These are phyloP conservation scores for Telopea speciosissima DNA, from an alignment of 177 flowering plant species.

Conservation along the genomic window DNA sequence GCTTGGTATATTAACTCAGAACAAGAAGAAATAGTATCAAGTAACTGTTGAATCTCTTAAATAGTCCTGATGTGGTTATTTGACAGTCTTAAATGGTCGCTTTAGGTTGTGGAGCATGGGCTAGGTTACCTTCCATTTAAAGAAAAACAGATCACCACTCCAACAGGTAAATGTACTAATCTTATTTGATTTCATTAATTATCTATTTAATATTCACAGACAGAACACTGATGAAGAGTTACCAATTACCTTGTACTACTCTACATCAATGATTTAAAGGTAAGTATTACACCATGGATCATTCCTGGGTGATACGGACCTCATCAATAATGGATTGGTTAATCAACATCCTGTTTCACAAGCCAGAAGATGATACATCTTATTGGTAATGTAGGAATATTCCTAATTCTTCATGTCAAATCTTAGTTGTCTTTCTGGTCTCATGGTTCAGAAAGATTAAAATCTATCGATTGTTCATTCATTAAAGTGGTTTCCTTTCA, in stretches of 20 bases:
- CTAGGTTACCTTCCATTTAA: constrained; percentile 76
- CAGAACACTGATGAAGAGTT: neutral
- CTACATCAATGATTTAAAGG: neutral
- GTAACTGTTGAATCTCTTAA: neutral
- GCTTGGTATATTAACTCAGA: constrained; percentile 39
- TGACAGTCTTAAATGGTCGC: neutral
- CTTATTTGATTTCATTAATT: neutral
- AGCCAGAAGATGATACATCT: no score
- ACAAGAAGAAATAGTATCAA: neutral
- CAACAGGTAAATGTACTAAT: constrained; percentile 41
- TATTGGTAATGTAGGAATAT: no score
- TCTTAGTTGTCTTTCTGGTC: no score
- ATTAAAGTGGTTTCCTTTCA: no score
- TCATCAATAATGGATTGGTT: no score
- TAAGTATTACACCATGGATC: no score
- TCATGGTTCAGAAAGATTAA: no score
- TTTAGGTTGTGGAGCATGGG: constrained; percentile 76
- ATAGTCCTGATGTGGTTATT: constrained; percentile 3
- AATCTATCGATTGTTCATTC: no score
- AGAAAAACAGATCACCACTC: constrained; percentile 62
- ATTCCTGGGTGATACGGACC: no score
- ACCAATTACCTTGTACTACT: neutral
- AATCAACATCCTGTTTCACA: no score
- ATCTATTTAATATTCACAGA: no score
- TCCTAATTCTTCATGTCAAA: no score